Evolutionary conservation across 2,329 filamentous ascomycete genomes (phyloP).

Genomic region (Zymoseptoria ardabiliae): DNA sequence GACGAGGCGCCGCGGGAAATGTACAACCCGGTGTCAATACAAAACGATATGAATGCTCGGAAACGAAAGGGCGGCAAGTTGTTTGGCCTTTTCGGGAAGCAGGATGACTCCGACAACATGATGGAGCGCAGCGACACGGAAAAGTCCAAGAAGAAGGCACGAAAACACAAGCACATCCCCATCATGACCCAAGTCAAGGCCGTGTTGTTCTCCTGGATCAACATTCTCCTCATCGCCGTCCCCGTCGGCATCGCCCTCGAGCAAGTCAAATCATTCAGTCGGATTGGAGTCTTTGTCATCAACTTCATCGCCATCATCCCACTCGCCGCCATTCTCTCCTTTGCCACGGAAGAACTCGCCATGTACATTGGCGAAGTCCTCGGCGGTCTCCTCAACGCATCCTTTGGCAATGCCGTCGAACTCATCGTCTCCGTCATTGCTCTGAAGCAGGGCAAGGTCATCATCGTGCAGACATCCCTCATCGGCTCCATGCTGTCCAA

Average conservation of each 20-base stretch:
- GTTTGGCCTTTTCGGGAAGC: conserved; percentile 15
- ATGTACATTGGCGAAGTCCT: conserved; percentile 70
- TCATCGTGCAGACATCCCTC: conserved; percentile 86
- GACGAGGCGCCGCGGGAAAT: conserved; percentile 3
- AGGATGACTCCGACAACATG: conserved; percentile 8
- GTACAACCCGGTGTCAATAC: background rate
- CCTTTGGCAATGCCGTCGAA: conserved; percentile 60
- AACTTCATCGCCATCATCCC: conserved; percentile 94
- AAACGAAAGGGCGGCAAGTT: conserved; percentile 20
- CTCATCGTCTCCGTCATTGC: conserved; percentile 69
- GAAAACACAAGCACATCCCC: conserved; percentile 22
- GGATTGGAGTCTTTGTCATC: conserved; percentile 63
- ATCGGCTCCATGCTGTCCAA: conserved; percentile 91
- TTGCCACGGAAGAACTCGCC: conserved; percentile 84
- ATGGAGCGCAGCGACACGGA: conserved; percentile 15
- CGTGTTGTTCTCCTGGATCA: conserved; percentile 80
- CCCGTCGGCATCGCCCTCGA: conserved; percentile 70
- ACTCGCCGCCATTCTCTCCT: conserved; percentile 76
- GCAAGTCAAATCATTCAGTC: conserved; percentile 46
- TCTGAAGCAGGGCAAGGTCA: conserved; percentile 62
- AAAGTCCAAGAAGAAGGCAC: conserved; percentile 19
- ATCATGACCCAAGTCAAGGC: conserved; percentile 54
- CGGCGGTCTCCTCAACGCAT: conserved; percentile 82
- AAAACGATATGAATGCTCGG: conserved; percentile 7
- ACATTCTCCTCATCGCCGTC: conserved; percentile 68